These are phyloP conservation scores for Abrus precatorius DNA, from an alignment of 306 rosid species.

Conservation along the genomic window DNA sequence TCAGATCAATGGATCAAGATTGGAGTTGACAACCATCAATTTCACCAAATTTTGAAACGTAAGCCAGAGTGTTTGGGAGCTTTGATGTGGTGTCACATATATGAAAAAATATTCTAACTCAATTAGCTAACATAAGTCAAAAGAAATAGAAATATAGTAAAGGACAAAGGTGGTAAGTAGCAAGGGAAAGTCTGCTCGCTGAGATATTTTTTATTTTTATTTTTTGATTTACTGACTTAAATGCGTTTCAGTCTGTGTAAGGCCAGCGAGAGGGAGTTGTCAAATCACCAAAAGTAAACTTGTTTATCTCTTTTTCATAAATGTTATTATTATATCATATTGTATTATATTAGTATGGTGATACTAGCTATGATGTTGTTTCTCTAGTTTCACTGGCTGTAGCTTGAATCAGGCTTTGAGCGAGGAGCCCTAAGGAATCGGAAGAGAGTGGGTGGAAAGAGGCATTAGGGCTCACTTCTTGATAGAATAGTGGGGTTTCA, in stretches of 20 bases:
- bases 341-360: constrained; percentile 27
- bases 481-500: constrained; percentile 37
- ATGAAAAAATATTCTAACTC: constrained; percentile 63
- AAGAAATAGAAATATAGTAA: constrained; percentile 67
- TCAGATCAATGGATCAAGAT: constrained; percentile 40
- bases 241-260: constrained; percentile 78
- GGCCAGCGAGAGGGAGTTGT: constrained; percentile 83
- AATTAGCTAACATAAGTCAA: constrained; percentile 63
- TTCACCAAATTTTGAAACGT: constrained; percentile 47
- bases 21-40: constrained; percentile 55
- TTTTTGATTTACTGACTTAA: constrained; percentile 67
- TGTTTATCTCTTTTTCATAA: constrained; percentile 45
- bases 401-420: constrained; percentile 38
- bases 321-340: constrained; percentile 4
- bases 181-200: constrained; percentile 66
- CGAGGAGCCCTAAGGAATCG: constrained; percentile 65
- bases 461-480: constrained; percentile 38
- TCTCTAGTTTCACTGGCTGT: constrained; percentile 55
- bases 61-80: constrained; percentile 44
- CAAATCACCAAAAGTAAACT: constrained; percentile 79
- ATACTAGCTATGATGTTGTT: constrained; percentile 56
- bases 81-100: constrained; percentile 28
- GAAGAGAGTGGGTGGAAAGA: constrained; percentile 41
- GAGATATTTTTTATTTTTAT: constrained; percentile 55
- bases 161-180: constrained; percentile 86